A percentile compares a stretch with the other conserved stretches of the same genome.
Conservation (phyloP, 495 filamentous ascomycete genomes). For the Trichoderma orchidacearum region DNA sequence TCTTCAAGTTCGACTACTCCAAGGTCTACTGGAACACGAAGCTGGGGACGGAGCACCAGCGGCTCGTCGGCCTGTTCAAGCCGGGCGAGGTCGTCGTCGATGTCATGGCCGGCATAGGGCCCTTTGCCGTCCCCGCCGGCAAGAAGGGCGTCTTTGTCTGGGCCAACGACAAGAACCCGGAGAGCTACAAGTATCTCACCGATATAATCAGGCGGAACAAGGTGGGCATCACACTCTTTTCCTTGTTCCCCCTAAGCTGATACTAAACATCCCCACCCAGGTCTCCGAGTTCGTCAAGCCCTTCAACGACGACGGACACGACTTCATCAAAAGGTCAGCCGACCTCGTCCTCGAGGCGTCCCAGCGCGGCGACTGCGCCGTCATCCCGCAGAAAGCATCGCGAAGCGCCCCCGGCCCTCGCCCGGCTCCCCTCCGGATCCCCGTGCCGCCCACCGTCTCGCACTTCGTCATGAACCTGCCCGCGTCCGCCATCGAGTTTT, state of each 20-base stretch:
- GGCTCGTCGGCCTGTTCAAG: constrained; percentile 64
- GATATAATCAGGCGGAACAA: constrained; percentile 68
- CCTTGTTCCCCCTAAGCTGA: neutral
- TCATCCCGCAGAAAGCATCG: constrained; percentile 23
- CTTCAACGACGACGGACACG: constrained; percentile 66
- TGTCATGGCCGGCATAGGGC: constrained; percentile 95
- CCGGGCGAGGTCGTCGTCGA: constrained; percentile 85
- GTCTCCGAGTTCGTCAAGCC: constrained; percentile 61
- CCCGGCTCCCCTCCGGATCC: constrained; percentile 27
- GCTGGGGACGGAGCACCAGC: constrained; percentile 73
- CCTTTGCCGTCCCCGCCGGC: constrained; percentile 86
- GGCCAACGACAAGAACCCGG: constrained; percentile 95
- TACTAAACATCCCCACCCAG: constrained; percentile 16
- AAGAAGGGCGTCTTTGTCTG: constrained; percentile 86
- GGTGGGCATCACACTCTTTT: constrained; percentile 19
- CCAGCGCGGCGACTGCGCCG: constrained; percentile 30
- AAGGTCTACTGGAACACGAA: constrained; percentile 98
- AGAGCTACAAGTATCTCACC: constrained; percentile 57
- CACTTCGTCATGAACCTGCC: constrained; percentile 98
- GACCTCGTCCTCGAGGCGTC: constrained; percentile 42
- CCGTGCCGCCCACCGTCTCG: constrained; percentile 54
- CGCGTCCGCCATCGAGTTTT: constrained; percentile 71
- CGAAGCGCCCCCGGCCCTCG: constrained; percentile 14
- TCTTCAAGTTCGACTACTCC: constrained; percentile 58
- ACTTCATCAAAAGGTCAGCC: constrained; percentile 62